Evolutionary conservation across 2,329 filamentous ascomycete species (phyloP).

Genomic region (Diaporthe sp.): DNA sequence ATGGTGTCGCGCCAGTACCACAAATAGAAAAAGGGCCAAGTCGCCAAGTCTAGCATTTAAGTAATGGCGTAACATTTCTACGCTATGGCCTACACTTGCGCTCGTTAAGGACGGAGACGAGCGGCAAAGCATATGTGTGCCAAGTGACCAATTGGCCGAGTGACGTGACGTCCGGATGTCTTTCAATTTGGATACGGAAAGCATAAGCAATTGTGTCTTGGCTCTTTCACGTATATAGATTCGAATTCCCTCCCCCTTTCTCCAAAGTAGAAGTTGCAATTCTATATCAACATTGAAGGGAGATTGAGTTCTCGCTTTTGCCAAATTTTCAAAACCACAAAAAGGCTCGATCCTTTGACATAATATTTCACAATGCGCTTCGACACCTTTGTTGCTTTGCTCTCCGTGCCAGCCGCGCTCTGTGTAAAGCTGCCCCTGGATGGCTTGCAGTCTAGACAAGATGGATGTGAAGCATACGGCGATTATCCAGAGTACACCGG

Average conservation of each 20-base stretch:
- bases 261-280: neutral
- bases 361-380: neutral
- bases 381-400: neutral
- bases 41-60: neutral
- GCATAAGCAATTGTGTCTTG: neutral
- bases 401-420: neutral
- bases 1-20: neutral
- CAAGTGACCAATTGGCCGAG: slow-evolving; percentile 1
- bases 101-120: neutral
- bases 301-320: no score
- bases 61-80: slow-evolving; percentile 1
- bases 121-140: neutral
- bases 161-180: neutral
- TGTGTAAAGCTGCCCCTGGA: neutral
- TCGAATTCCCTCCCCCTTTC: neutral
- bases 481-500: slow-evolving; percentile 9
- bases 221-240: neutral
- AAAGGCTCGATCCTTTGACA: no score
- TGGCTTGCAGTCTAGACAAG: neutral
- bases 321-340: no score
- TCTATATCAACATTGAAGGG: neutral
- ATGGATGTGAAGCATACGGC: neutral
- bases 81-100: slow-evolving; percentile 7
- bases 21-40: slow-evolving; percentile 1
- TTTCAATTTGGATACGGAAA: neutral